phyloP scores from a whole-genome alignment of 169 alveolate genomes.

The Pseudocohnilembus persalinus region DNA sequence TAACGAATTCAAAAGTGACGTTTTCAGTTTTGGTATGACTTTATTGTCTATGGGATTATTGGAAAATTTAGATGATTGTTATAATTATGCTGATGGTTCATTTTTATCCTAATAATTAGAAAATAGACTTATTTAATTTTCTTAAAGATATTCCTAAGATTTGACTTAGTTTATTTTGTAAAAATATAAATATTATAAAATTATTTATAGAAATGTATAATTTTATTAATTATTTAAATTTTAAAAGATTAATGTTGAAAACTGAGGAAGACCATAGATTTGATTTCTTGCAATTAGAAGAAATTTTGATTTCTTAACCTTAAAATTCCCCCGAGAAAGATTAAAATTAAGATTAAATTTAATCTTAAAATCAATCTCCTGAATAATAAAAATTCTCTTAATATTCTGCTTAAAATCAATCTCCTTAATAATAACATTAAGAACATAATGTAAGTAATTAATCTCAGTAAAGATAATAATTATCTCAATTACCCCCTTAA shows the following conservation, averaged over 20 bases:
- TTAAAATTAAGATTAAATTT: too few species aligned
- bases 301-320: background rate
- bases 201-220: too few species aligned
- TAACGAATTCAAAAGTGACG: conserved; percentile 23
- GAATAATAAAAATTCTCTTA: background rate
- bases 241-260: background rate
- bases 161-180: background rate
- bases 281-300: background rate
- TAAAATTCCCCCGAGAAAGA: too few species aligned
- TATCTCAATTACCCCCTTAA: too few species aligned
- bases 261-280: background rate
- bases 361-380: background rate
- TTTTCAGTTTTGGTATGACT: conserved; percentile 19
- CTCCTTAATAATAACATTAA: too few species aligned
- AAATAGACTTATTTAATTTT: background rate
- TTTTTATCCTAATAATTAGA: background rate
- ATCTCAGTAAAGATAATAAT: too few species aligned
- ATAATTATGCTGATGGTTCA: background rate
- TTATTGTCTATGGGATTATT: background rate
- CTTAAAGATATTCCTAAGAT: background rate
- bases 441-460: too few species aligned
- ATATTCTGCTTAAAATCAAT: too few species aligned
- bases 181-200: too few species aligned
- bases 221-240: too few species aligned
- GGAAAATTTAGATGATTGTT: background rate